Evolutionary conservation across 371 early-diverging fungal species (phyloP), one percentile per base, ranked within the genome.

Genomic region (Syncephalastrum contaminatum): DNA sequence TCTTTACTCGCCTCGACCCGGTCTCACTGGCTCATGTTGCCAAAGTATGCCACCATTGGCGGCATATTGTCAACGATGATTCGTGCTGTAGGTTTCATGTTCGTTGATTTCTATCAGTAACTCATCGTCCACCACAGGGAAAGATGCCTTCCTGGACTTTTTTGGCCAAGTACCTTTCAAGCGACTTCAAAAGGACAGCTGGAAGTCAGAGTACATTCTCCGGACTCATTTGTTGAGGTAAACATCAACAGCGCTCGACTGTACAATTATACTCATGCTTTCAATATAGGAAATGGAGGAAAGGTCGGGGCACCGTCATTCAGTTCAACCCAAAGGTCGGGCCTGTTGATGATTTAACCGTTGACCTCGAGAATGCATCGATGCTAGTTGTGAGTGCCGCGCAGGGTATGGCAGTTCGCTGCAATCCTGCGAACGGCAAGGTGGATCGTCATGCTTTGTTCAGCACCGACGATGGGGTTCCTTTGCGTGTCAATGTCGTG

Each of bases 191-290:
- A 39, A 58, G 1, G 73, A 74, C 24, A 77, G 72, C 40, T 81
- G 81, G 81, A 77, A 77, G 27, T 65, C 69, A 19, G 81, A 81
- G 50, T 81, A 81, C 51, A 72, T 77, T 30, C 48, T 73, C 14
- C 68, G 81, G 8, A 70, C 69, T 10, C 71, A 77, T 58, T 46
- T 81, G 25, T 41, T 73, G 15, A 70, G 80, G 76, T 75, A 69
- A 48, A 22, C 16, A 25, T 21, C 13, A 2, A n/a, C 40, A 15
- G 18, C 7, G 15, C 10, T 7, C 20, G 14, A n/a, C 13, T 25
- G 30, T 30, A 16, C 30, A 47, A 12, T 19, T 22, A 4, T 58
- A 18, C 21, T 50, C 15, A 51, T 39, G 4, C 25, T 7, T 36
- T 53, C 12, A 40, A 1, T 14, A 40, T 55, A 77, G 81, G 53